Percentiles rank a stretch among this genome's conserved stretches.
phyloP scores from a whole-genome alignment of 257 asterid species.

The Marsdenia floribunda region DNA sequence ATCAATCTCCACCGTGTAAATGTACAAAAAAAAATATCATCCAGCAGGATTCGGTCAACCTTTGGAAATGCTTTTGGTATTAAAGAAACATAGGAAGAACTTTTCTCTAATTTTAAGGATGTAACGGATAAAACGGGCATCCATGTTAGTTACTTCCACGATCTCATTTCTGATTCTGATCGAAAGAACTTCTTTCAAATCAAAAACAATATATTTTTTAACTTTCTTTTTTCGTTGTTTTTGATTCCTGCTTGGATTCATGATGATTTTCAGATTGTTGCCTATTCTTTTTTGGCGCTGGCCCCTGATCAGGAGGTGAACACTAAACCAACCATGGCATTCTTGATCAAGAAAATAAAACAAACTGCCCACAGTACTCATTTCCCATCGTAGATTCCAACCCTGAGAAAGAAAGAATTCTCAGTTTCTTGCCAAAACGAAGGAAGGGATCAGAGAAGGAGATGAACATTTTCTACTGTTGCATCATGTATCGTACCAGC shows the following conservation, averaged over 20 bases:
- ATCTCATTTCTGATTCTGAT: slow-evolving; percentile 15
- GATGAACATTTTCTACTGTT: slow-evolving; percentile 48
- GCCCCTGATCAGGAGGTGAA: not conserved
- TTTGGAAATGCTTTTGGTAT: slow-evolving; percentile 5
- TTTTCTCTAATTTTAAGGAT: slow-evolving; percentile 11
- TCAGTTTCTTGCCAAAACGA: slow-evolving; percentile 11
- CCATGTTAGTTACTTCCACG: slow-evolving; percentile 49
- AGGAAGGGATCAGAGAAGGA: slow-evolving; percentile 20
- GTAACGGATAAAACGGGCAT: slow-evolving; percentile 31
- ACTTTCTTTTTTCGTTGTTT: not conserved
- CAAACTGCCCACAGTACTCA: not conserved
- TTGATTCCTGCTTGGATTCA: slow-evolving; percentile 4
- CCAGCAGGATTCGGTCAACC: slow-evolving; percentile 4
- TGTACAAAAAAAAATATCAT: not conserved
- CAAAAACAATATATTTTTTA: not conserved
- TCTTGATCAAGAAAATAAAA: slow-evolving; percentile 4
- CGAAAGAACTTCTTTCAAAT: slow-evolving; percentile 19
- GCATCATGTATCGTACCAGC: slow-evolving; percentile 31
- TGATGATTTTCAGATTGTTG: not conserved
- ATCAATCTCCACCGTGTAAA: not conserved
- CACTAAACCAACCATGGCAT: slow-evolving; percentile 3
- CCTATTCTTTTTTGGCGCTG: not conserved
- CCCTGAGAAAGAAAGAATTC: slow-evolving; percentile 3
- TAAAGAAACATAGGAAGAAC: slow-evolving; percentile 1
- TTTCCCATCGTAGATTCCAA: not conserved